Evolutionary conservation across 106 monocot genomes (phyloP).

Genomic region (Dendrobium catenatum): DNA sequence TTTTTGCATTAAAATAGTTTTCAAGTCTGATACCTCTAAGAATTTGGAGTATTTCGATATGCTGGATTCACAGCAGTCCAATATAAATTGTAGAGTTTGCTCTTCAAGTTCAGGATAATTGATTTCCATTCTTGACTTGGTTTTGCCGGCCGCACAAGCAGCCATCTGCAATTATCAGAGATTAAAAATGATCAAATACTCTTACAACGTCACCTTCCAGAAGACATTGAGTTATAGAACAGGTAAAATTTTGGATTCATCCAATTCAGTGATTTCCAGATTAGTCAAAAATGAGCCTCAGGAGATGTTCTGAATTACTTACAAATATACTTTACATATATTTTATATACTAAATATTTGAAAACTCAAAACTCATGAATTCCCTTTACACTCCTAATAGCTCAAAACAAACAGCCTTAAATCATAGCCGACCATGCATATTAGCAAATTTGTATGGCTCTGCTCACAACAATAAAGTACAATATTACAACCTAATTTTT

Average conservation of each 20-base stretch:
- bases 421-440: background rate
- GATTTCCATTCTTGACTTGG: conserved; percentile 20
- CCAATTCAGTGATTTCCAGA: no score
- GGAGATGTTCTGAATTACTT: no score
- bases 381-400: no score
- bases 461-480: background rate
- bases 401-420: no score
- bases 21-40: conserved; percentile 47
- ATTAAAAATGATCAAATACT: background rate
- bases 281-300: no score
- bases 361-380: no score
- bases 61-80: conserved; percentile 68
- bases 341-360: no score
- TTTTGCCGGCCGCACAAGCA: conserved; percentile 52
- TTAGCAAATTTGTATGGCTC: background rate
- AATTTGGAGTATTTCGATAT: conserved; percentile 79
- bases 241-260: no score
- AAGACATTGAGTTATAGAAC: no score
- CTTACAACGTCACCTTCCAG: background rate
- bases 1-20: background rate
- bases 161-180: conserved; percentile 57
- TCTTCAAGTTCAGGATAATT: conserved; percentile 77
- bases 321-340: no score
- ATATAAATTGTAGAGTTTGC: conserved; percentile 71
- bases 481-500: background rate